Evolutionary conservation across 1,284 basidiomycete species (phyloP), one percentile per base, ranked within the genome.

Genomic region (Papiliotrema fonsecae): DNA sequence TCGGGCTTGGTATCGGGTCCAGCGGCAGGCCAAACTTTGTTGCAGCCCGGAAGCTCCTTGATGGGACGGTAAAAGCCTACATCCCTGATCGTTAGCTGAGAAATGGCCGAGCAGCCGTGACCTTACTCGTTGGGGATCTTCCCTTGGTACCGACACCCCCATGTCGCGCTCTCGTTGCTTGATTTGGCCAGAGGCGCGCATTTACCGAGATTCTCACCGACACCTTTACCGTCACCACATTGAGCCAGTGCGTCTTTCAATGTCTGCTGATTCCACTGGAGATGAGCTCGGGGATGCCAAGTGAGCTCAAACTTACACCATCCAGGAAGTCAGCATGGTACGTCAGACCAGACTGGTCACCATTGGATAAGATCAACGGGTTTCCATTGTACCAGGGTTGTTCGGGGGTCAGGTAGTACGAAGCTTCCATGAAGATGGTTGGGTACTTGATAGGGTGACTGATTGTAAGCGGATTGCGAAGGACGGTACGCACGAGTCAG

Each of bases 271-370:
- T 54, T 54, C 65, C 65, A 67, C 63, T 65, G 36, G 16, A 22
- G 19, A n/a, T 16, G 1, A 31, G n/a, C 21, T 47, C 31, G 45
- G 37, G 44, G 26, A 21, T 22, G 38, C 25, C 7, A 28, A 18
- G 2, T 48, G 22, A 35, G 14, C 19, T 18, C 19, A 16, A 13
- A 54, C 62, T 39, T 32, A 65, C 63, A 10, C 67, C 67, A 31
- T 62, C 58, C 38, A 59, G 38, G 47, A 68, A 70, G 49, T 72
- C 70, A 18, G 56, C 70, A 49, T 70, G 70, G 54, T 54, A 65
- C 11, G 56, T 52, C 9, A 44, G 35, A n/a, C 70, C 70, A 7
- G 51, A 51, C 25, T 56, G 56, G 49, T 72, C 70, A 22, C 68
- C 70, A 46, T 67, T 65, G 16, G 68, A 54, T 13, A 70, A 54